A percentile compares a stretch with the other conserved stretches of the same genome.
Conservation (phyloP, 208 protist species). For the Wallacemonas rigidus region DNA sequence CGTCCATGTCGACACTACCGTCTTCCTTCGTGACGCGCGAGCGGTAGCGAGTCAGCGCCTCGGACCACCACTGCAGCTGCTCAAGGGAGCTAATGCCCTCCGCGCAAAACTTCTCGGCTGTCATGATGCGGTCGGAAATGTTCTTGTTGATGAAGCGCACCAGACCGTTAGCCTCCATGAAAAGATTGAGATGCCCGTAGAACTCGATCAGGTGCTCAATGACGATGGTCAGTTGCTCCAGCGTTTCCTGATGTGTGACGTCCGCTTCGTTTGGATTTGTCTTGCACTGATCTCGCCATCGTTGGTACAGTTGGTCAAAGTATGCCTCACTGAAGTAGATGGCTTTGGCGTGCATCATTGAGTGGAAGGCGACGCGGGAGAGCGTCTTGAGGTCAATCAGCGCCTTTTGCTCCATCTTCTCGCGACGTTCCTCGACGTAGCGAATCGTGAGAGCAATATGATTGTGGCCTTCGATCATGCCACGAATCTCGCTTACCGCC, state of each 20-base stretch:
- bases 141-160: slow-evolving; percentile 75
- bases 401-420: slow-evolving; percentile 36
- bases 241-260: slow-evolving; percentile 44
- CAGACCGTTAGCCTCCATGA: slow-evolving; percentile 81
- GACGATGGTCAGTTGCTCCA: slow-evolving; percentile 28
- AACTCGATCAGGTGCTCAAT: slow-evolving; percentile 83
- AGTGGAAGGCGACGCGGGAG: slow-evolving; percentile 70
- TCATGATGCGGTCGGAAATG: slow-evolving; percentile 77
- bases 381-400: slow-evolving; percentile 79
- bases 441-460: slow-evolving; percentile 67
- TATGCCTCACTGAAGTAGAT: slow-evolving; percentile 91
- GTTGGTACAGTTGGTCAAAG: slow-evolving; percentile 58
- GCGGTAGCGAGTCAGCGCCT: slow-evolving; percentile 78
- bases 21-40: slow-evolving; percentile 50
- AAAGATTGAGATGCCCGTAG: slow-evolving; percentile 85
- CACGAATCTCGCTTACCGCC: slow-evolving; percentile 76
- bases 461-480: slow-evolving; percentile 71
- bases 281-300: slow-evolving; percentile 13
- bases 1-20: slow-evolving; percentile 47
- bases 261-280: slow-evolving; percentile 43
- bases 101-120: slow-evolving; percentile 75
- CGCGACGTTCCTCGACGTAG: slow-evolving; percentile 59
- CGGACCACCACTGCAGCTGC: slow-evolving; percentile 88
- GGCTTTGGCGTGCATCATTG: slow-evolving; percentile 85
- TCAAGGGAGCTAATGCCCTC: slow-evolving; percentile 82